Base-by-base conservation (phyloP, 345 rosid species). In the Populus ilicifolia region DNA sequence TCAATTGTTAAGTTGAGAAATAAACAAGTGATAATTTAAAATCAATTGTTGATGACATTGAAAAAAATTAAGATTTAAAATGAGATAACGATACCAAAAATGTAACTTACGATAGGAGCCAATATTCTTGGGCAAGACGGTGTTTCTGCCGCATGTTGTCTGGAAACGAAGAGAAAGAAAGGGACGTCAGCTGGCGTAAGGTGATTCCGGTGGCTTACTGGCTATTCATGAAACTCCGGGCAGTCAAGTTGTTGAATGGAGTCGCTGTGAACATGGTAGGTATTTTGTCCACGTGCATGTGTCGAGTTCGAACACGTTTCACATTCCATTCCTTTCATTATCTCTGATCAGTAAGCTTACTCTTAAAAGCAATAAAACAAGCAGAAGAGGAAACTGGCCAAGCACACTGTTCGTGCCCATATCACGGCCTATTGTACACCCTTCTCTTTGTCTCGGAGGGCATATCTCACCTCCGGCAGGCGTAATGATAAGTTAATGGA, bases 221-320 rank as follows among this genome's bases (percentile, higher is more conserved):
- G 17, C 66, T 62, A 72, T 77, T 39, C 18, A 52, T 48, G 74
- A 72, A 71, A 23, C 23, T 25, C 44, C 61, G 61, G 71, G 36
- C 39, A 50, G 48, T 68, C n/a, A 44, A 75, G 56, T 39, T 29
- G 67, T 46, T 23, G 80, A 35, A 29, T 65, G 71, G 78, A 77
- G 33, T 63, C 71, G 70, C 76, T 52, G 17, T 48, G 38, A 56
- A 29, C 33, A 78, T 65, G 77, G 64, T 67, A 36, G 84, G 76
- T 20, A 1, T 73, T 74, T 86, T 90, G 93, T 90, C 90, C 79
- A 75, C 72, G 74, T 77, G 81, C 71, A 20, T 25, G 48, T 88
- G 90, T 90, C 90, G 71, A 80, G 70, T 82, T 82, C 82, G 71
- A 27, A 29, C 67, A 77, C 33, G 20, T 23, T 79, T 12, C 73